Base-by-base conservation (phyloP, 2,329 filamentous ascomycete species). In the Phialocephala sp. region DNA sequence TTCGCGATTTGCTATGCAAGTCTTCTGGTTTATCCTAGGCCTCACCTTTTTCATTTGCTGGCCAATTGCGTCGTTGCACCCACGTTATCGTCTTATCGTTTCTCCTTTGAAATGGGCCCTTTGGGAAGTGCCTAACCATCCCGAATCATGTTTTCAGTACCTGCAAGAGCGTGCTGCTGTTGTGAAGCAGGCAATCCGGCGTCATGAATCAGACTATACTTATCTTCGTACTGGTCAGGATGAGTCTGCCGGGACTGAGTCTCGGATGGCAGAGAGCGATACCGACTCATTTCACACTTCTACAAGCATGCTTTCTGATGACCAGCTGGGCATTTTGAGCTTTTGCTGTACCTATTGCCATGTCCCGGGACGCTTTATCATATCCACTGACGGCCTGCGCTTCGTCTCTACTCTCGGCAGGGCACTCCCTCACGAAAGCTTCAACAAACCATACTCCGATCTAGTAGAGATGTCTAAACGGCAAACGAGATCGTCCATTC, bases 81-180 rank as follows among this genome's bases (percentile, higher is more conserved):
- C 77, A 0, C 69, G 75, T 27, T 79, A 79, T 60, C 71, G 77
- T 8, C 73, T 79, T 0, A 66, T 79, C 3, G 74, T 76, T 1
- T 78, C 77, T 12, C 76, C 75, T 1, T 65, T 72, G 2, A 78
- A 77, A 60, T 77, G 74, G 43, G 27, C 74, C 2, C 66, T 79
- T 6, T 79, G 77, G 76, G 74, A 78, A 52, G 75, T 79, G 0
- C 77, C 77, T 2, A 79, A 76, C 0, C 75, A 79, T 39, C 73
- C 75, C 5, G 77, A 80, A 60, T 77, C 73, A 74, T 72, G 74
- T n/a, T 72, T 79, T 37, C 69, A 75, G 63, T 64, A 68, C 60
- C 35, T 75, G 52, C 58, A 65, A 72, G 56, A 68, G 18, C 63
- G 68, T 5, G 66, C 67, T 39, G 45, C 37, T 43, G 35, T 55